phyloP scores from a whole-genome alignment of 2,329 filamentous ascomycete genomes.

The Alternaria angustiovoidea region DNA sequence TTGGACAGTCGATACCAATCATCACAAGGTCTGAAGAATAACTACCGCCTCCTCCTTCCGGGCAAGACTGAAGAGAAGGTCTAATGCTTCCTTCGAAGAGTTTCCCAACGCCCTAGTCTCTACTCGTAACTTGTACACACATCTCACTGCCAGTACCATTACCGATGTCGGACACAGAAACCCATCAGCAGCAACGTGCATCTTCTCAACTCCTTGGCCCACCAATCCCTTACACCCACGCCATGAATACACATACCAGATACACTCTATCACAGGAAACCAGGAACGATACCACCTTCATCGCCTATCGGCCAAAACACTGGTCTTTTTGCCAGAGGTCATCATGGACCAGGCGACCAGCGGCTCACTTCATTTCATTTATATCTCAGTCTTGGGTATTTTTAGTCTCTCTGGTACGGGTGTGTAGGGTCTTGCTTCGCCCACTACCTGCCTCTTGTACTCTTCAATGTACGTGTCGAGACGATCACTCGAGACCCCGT shows the following conservation, averaged over 20 bases:
- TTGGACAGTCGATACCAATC: neutral
- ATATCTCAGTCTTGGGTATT: no score
- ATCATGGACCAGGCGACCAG: accelerated
- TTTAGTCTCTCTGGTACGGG: no score
- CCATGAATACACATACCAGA: neutral
- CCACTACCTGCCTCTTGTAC: no score
- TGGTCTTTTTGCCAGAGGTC: no score
- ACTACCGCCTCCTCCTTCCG: neutral
- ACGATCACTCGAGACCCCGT: no score
- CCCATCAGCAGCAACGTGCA: neutral
- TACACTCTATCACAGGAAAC: neutral
- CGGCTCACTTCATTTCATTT: no score
- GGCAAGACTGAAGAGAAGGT: neutral
- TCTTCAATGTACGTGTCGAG: no score
- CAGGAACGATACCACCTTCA: neutral
- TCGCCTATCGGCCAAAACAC: neutral
- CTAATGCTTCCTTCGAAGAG: neutral
- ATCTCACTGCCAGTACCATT: neutral
- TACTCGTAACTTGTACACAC: neutral
- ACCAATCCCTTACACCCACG: neutral
- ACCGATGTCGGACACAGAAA: neutral
- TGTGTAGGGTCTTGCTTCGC: no score
- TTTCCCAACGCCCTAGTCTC: neutral
- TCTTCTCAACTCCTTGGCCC: neutral
- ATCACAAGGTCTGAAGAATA: neutral